Evolutionary conservation across 805 yeast species (phyloP).

Genomic region (Blastobotrys attinorum): DNA sequence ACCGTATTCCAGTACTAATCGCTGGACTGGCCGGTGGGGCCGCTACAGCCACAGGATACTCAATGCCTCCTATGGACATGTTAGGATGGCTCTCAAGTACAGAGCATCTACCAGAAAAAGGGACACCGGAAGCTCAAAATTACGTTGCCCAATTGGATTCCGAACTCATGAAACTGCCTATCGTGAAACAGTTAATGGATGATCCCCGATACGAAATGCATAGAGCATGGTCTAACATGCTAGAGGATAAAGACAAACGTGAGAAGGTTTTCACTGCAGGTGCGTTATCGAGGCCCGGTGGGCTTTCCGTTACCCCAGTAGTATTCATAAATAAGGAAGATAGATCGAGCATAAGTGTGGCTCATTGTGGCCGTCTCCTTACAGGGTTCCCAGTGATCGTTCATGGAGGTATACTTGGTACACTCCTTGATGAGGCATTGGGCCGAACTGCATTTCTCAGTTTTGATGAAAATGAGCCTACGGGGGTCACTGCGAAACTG

Average conservation of each 20-base stretch:
- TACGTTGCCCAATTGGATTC: conserved; percentile 32
- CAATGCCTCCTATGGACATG: background rate
- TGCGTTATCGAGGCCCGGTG: conserved; percentile 68
- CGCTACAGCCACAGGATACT: conserved; percentile 5
- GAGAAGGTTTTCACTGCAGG: conserved; percentile 35
- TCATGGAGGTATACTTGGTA: conserved; percentile 85
- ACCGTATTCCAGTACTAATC: too few species aligned
- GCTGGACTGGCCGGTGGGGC: too few species aligned
- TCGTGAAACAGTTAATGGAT: conserved; percentile 40
- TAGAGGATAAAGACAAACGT: conserved; percentile 18
- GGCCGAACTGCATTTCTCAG: conserved; percentile 14
- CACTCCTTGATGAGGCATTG: conserved; percentile 69
- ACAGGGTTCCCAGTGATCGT: conserved; percentile 83
- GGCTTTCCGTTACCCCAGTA: conserved; percentile 65
- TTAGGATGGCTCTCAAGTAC: background rate
- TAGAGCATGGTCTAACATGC: conserved; percentile 32
- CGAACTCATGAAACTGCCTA: conserved; percentile 41
- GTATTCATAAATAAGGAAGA: conserved; percentile 51
- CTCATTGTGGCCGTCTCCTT: conserved; percentile 69
- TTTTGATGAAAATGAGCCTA: conserved; percentile 3
- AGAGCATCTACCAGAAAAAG: conserved; percentile 3
- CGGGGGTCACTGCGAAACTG: conserved; percentile 23
- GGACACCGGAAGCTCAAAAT: conserved; percentile 2
- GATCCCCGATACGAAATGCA: conserved; percentile 33
- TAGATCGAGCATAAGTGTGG: conserved; percentile 54